phyloP scores from a whole-genome alignment of 345 rosid genomes.

The Eucalyptus tenuipes region DNA sequence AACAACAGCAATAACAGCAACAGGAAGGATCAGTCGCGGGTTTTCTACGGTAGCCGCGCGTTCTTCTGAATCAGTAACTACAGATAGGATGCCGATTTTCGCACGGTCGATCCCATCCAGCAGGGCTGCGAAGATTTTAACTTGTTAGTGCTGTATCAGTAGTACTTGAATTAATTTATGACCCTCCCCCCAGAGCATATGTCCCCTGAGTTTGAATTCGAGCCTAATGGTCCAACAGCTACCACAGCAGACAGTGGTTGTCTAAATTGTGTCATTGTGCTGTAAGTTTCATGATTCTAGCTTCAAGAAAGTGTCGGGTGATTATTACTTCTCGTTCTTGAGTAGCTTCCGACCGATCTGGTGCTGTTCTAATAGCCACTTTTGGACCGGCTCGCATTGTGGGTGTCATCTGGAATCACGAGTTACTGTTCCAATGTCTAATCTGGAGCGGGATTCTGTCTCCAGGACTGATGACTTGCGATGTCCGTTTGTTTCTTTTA shows the following conservation, averaged over 20 bases:
- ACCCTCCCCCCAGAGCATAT: not conserved
- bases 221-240: not conserved
- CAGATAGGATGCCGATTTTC: not conserved
- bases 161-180: not conserved
- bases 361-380: not conserved
- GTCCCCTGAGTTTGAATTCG: not conserved
- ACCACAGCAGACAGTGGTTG: not conserved
- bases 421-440: not conserved
- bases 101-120: not conserved
- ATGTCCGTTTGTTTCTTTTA: not conserved
- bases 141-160: not conserved
- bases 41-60: conserved; percentile 92
- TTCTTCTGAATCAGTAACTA: conserved; percentile 42
- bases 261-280: not conserved
- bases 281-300: not conserved
- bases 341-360: not conserved
- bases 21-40: conserved; percentile 82
- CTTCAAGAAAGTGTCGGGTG: not conserved
- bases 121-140: not conserved
- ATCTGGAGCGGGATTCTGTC: not conserved
- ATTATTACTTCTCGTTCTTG: not conserved
- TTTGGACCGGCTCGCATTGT: not conserved
- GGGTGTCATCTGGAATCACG: not conserved
- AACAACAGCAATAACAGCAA: conserved; percentile 14
- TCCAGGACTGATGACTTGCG: not conserved